These are phyloP conservation scores for Claviceps quebecensis DNA, from an alignment of 2,329 filamentous ascomycete species.

Conservation along the genomic window DNA sequence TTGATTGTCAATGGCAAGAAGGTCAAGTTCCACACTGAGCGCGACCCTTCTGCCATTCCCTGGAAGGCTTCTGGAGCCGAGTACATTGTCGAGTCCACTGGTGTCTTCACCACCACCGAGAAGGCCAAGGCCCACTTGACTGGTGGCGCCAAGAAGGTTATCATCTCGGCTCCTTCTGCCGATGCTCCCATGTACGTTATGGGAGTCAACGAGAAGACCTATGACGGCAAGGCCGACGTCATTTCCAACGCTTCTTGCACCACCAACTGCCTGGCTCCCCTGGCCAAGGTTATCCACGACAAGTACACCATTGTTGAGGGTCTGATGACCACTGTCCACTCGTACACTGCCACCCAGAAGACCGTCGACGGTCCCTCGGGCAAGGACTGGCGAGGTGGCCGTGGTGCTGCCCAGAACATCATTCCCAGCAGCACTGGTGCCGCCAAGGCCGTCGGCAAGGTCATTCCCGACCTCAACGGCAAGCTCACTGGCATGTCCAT, in stretches of 20 bases:
- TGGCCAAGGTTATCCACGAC: slow-evolving; percentile 98
- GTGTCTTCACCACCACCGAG: slow-evolving; percentile 97
- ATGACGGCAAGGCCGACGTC: slow-evolving; percentile 81
- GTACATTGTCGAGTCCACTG: slow-evolving; percentile 95
- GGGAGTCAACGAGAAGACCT: slow-evolving; percentile 92
- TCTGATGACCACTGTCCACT: slow-evolving; percentile 99
- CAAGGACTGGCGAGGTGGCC: slow-evolving; percentile 99
- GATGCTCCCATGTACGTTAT: slow-evolving; percentile 99
- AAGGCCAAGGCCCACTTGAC: slow-evolving; percentile 91
- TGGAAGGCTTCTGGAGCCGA: slow-evolving; percentile 77
- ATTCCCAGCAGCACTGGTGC: slow-evolving; percentile 98
- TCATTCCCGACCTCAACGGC: slow-evolving; percentile 94
- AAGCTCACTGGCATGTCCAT: slow-evolving; percentile 99
- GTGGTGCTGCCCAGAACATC: slow-evolving; percentile 98
- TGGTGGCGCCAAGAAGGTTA: slow-evolving; percentile 95
- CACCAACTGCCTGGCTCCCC: slow-evolving; percentile 98
- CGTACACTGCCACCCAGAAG: slow-evolving; percentile 99
- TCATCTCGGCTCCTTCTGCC: slow-evolving; percentile 82
- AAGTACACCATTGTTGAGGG: slow-evolving; percentile 96
- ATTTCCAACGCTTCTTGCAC: slow-evolving; percentile 99
- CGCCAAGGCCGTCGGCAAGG: slow-evolving; percentile 99
- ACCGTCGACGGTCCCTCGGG: slow-evolving; percentile 92
- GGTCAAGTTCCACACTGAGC: slow-evolving; percentile 88
- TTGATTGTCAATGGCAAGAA: slow-evolving; percentile 88
- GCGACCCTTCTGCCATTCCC: slow-evolving; percentile 78